Percentiles rank a stretch among this genome's conserved stretches.
Conservation (phyloP, 129 eudicot species). For the Rutidosis leptorrhynchoides region DNA sequence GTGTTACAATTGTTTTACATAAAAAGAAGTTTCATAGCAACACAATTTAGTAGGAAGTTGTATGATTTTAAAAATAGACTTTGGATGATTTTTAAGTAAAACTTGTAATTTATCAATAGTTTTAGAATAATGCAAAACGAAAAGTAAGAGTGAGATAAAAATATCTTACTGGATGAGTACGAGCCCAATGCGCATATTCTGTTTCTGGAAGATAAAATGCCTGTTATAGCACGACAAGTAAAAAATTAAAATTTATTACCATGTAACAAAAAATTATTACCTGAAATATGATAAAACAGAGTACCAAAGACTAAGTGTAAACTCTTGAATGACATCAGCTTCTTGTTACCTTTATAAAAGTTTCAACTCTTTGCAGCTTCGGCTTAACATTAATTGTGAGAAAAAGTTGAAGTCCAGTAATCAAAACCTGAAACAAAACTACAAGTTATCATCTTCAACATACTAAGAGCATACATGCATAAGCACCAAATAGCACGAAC, state of each 20-base stretch:
- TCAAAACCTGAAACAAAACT: slow-evolving; percentile 64
- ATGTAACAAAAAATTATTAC: slow-evolving; percentile 12
- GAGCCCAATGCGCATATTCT: slow-evolving; percentile 86
- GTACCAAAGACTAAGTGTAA: slow-evolving; percentile 16
- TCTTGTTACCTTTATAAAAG: slow-evolving; percentile 74
- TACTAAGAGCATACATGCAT: neutral
- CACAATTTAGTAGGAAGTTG: neutral
- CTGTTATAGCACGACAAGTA: slow-evolving; percentile 38
- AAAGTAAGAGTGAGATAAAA: neutral
- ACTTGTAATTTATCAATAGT: neutral
- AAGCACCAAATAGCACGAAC: neutral
- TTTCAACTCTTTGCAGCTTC: slow-evolving; percentile 70
- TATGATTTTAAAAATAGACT: neutral
- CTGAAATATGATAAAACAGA: neutral
- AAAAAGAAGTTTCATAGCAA: too few species aligned
- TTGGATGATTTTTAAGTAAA: neutral
- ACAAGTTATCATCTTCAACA: slow-evolving; percentile 11
- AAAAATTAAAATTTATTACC: neutral
- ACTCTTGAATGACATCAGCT: neutral
- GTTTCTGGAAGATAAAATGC: slow-evolving; percentile 97
- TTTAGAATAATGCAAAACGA: neutral
- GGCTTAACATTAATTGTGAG: slow-evolving; percentile 66
- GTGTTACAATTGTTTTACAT: too few species aligned
- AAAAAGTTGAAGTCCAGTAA: slow-evolving; percentile 88
- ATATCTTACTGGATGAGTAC: slow-evolving; percentile 73